phyloP scores from a whole-genome alignment of 192 early-diverging fungal species.

The Chytriomyces confervae region DNA sequence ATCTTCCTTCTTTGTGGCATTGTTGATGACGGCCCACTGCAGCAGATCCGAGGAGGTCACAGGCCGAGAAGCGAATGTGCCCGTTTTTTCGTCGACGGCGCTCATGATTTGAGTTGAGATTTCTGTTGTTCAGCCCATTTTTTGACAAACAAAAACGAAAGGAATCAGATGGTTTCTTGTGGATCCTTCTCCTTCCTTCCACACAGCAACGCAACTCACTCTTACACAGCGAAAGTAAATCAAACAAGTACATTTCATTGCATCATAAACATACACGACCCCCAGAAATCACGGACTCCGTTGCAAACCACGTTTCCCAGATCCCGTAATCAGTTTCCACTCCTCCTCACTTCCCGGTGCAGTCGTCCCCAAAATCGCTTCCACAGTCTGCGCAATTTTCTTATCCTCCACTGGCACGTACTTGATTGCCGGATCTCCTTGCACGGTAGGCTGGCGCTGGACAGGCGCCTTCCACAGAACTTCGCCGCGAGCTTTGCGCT shows the following conservation, averaged over 20 bases:
- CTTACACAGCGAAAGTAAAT: too few species aligned
- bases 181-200: not conserved
- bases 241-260: too few species aligned
- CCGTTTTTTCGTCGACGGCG: conserved; percentile 26
- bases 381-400: conserved; percentile 17
- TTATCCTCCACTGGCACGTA: conserved; percentile 19
- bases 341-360: conserved; percentile 15
- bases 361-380: not conserved
- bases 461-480: conserved; percentile 24
- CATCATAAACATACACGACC: not conserved
- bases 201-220: too few species aligned
- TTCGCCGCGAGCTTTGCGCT: conserved; percentile 30
- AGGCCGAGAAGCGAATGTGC: conserved; percentile 21
- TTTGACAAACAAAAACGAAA: too few species aligned
- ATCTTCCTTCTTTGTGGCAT: conserved; percentile 75
- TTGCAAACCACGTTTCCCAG: not conserved
- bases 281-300: not conserved
- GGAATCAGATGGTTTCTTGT: too few species aligned
- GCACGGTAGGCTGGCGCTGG: not conserved
- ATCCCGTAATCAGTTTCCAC: conserved; percentile 26
- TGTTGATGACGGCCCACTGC: conserved; percentile 83
- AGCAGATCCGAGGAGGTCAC: conserved; percentile 64
- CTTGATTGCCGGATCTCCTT: not conserved
- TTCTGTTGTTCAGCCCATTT: not conserved
- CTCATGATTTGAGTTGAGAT: conserved; percentile 4